Base-by-base conservation (phyloP, 441 rosid genomes). In the Jatropha podagrica region DNA sequence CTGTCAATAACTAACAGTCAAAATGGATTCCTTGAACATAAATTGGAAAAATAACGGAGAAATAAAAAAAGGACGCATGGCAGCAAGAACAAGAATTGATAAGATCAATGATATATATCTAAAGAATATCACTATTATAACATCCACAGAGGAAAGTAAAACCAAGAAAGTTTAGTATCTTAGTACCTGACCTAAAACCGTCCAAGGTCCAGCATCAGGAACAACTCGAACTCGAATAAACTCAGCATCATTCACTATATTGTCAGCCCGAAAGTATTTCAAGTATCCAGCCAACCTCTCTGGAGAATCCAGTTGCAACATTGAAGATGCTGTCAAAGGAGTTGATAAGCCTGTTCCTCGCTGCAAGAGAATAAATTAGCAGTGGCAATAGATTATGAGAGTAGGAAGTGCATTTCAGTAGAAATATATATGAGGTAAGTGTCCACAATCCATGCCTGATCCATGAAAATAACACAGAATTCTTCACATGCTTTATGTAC, bases 311-410 rank as follows among this genome's bases (percentile, higher is more conserved):
- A 93, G 55, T 80, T 95, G 98, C 77, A 75, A 84, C 96, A 95
- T 90, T 4, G 99, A 91, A 69, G 98, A 93, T 67, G 87, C 72
- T 8, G 96, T 85, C 85, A 91, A 85, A 77, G 97, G 88, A 74
- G 94, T 89, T 65, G 99, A 95, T 51, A 89, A 85, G 54, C 99
- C 99, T 48, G 99, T 95, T 87, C 99, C 99, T 84, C 97, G 85
- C 99, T 95, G 94, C 85, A 88, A 51, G 62, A 74, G 74, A 72
- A 71, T 68, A 37, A 27, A 14, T 26, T 40, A 74, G 72, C 72
- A 73, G n/a, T 44, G 52, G 62, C 42, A 12, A 63, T 42, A 54
- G 56, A 77, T 13, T 38, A 73, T 14, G 68, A 40, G 65, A 38
- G 55, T 49, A 81, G 52, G 64, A 40, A 56, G 37, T 46, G 37